These are phyloP conservation scores for Sonneratia caseolaris DNA, from an alignment of 345 rosid species.

Conservation along the genomic window DNA sequence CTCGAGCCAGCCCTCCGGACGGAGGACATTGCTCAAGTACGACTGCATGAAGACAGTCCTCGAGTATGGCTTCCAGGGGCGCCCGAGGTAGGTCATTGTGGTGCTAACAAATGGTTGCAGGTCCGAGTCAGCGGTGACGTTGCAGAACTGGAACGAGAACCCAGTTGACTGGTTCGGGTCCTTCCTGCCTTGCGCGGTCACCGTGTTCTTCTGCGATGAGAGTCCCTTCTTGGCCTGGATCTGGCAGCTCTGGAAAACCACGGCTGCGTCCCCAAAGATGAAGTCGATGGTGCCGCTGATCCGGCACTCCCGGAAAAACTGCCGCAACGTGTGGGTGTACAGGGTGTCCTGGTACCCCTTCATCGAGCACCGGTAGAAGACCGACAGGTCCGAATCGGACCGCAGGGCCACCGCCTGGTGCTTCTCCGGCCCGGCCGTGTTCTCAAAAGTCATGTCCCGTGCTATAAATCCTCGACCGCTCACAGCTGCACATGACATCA, in stretches of 20 bases:
- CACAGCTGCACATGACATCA: constrained; percentile 46
- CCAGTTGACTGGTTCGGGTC: constrained; percentile 61
- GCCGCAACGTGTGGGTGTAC: constrained; percentile 80
- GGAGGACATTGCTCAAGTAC: constrained; percentile 34
- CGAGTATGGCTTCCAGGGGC: constrained; percentile 83
- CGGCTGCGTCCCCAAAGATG: constrained; percentile 73
- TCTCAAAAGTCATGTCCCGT: constrained; percentile 65
- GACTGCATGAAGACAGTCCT: constrained; percentile 74
- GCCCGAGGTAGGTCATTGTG: constrained; percentile 56
- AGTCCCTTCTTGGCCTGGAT: constrained; percentile 56
- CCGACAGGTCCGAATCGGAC: constrained; percentile 66
- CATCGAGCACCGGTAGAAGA: constrained; percentile 47
- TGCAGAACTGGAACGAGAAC: constrained; percentile 77
- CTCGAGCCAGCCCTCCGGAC: constrained; percentile 74
- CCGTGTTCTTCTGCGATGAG: constrained; percentile 57
- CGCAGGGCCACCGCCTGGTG: constrained; percentile 87
- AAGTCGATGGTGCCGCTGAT: constrained; percentile 80
- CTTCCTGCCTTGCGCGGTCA: constrained; percentile 81
- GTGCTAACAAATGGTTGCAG: constrained; percentile 32
- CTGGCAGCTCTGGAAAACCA: constrained; percentile 67
- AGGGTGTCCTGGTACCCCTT: constrained; percentile 81
- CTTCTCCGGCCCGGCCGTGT: constrained; percentile 71
- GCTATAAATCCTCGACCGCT: constrained; percentile 85
- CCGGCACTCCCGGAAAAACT: constrained; percentile 72
- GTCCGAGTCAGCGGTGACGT: constrained; percentile 56